Base-by-base conservation (phyloP, 176 grass and related monocot species). In the Eragrostis curvula region DNA sequence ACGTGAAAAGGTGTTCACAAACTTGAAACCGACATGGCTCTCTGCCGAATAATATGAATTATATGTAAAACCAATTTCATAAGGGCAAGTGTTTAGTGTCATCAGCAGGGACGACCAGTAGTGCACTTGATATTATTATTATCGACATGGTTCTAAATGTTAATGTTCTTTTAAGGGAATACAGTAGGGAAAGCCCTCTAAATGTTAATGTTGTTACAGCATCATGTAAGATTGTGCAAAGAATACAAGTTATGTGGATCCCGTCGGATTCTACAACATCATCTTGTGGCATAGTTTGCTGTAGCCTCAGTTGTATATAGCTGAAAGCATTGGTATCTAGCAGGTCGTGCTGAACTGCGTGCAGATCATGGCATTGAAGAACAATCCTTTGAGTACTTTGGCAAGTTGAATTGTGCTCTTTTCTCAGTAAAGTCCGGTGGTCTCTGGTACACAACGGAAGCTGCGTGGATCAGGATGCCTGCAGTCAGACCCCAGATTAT, bases 401-500 rank as follows among this genome's bases (percentile, higher is more conserved):
- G 87, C 40, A 94, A 39, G 40, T 81, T 79, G 70, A 85, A 94
- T 14, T 85, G 75, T 59, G 83, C 48, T 68, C 78, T 94, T 80
- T 39, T 82, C 81, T 91, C 87, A 29, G 69, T 5, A 77, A 91
- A 94, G 69, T 88, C 79, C 0, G 87, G 89, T 73, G 68, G 73
- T 70, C 81, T 68, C 81, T 91, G 56, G 56, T 83, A 91, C 61
- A 91, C 84, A 61, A 91, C 32, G 52, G 89, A 79, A 76, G 92
- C 89, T 2, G 92, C 87, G 57, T 91, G 89, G 81, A 94, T 91
- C 71, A 94, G 36, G 73, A 94, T 91, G 60, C 86, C 36, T 0
- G 87, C 92, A 6, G 92, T 94, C 60, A 94, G 83, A 46, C 89
- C 89, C 92, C 92, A 94, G 56, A 94, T 89, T 68, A 83, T 53